These are phyloP conservation scores for Orbilia blumenaviensis DNA, from an alignment of 2,329 filamentous ascomycete species.

Conservation along the genomic window DNA sequence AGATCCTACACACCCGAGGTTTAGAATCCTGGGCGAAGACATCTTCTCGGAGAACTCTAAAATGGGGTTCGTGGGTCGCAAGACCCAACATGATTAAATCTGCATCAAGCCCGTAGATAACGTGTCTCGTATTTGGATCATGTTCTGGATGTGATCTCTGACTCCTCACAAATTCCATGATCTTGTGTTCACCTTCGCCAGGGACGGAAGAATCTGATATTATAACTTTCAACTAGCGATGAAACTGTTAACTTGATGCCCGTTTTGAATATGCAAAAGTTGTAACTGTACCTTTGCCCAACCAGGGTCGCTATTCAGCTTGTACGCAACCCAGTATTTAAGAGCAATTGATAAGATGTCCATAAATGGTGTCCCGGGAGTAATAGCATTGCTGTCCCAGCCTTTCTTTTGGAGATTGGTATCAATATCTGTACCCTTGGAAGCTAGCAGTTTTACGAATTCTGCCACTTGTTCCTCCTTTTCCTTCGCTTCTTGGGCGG, in stretches of 20 bases:
- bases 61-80: constrained; percentile 96
- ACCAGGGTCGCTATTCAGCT: constrained; percentile 93
- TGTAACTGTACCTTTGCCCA: constrained; percentile 73
- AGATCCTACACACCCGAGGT: constrained; percentile 82
- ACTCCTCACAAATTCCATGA: constrained; percentile 97
- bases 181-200: constrained; percentile 98
- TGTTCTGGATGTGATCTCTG: constrained; percentile 90
- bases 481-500: constrained; percentile 91
- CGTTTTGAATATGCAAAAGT: background rate
- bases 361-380: constrained; percentile 88
- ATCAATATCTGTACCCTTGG: constrained; percentile 72
- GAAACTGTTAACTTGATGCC: constrained; percentile 56
- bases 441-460: constrained; percentile 82
- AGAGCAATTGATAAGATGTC: constrained; percentile 88
- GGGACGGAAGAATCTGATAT: constrained; percentile 98
- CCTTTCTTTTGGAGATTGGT: constrained; percentile 81
- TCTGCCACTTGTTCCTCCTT: constrained; percentile 92
- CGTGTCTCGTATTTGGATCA: constrained; percentile 95
- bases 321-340: constrained; percentile 97
- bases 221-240: constrained; percentile 79
- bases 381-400: constrained; percentile 78
- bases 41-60: constrained; percentile 93
- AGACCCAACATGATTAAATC: constrained; percentile 98
- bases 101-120: constrained; percentile 97
- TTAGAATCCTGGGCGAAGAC: constrained; percentile 92